Evolutionary conservation across 495 filamentous ascomycete genomes (phyloP), one percentile per base, ranked within the genome.

Genomic region (Entonaema liquescens): DNA sequence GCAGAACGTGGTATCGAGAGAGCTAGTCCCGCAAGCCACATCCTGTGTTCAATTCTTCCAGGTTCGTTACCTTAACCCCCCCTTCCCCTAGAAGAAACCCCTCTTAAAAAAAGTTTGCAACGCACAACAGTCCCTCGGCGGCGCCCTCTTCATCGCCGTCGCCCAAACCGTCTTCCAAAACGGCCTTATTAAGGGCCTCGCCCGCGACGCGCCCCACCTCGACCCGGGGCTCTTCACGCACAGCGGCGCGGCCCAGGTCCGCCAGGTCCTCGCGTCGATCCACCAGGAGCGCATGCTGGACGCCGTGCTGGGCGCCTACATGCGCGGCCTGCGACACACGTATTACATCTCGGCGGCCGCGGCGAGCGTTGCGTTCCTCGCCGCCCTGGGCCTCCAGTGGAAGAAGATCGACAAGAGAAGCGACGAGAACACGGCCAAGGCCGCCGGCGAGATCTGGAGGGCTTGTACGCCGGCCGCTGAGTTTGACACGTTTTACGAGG

Each of bases 61-160:
- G 52, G 52, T 55, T n/a, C 21, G 25, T 52, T 12, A 3, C 9
- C 4, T n/a, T n/a, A 42, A 42, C 12, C 15, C 15, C 15, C 15
- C 12, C 12, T 15, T 6, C 38, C n/a, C n/a, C n/a, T n/a, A n/a
- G n/a, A n/a, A n/a, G n/a, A n/a, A n/a, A n/a, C n/a, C n/a, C n/a
- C n/a, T n/a, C n/a, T n/a, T n/a, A n/a, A n/a, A n/a, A n/a, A n/a
- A n/a, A n/a, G n/a, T n/a, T n/a, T 33, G 31, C 6, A 33, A 33
- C 5, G 6, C 12, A 49, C 21, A 19, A 9, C 9, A 55, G 77
- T 82, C 82, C 5, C 77, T 94, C 6, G 90, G 91, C 33, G 90
- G 89, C 67, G 86, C 91, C n/a, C 76, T 93, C 54, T 92, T 90
- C 71, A 83, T 91, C 66, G 85, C 88, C 3, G 82, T 91, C n/a